Base-by-base conservation (phyloP, 768 basidiomycete species). In the Tricholoma sp. region DNA sequence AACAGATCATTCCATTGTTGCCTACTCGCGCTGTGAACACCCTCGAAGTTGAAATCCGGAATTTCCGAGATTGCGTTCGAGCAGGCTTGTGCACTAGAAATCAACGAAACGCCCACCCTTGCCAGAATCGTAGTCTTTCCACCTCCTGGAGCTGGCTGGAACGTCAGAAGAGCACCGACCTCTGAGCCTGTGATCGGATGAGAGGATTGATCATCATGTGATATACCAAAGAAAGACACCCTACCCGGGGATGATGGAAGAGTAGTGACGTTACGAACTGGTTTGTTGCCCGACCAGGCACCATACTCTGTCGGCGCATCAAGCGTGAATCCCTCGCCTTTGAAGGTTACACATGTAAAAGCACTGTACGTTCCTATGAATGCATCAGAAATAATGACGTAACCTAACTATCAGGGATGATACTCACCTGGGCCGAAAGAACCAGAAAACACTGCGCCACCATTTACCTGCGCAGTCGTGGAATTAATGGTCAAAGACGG, bases 51-150 rank as follows among this genome's bases (percentile, higher is more conserved):
- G 60, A 78, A 84, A 55, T 77, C 70, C 0, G 80, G 79, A 6
- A 87, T 82, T 62, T 87, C 85, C 44, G 76, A 72, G 58, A 83
- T 79, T 2, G 84, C 84, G 58, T 83, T 85, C 2, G 70, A 60
- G 61, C 84, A 87, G 0, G 85, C 85, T 60, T 85, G 84, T 1
- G 74, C 74, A 18, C 73, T 71, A 4, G 84, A 86, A 52, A 86
- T 80, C 59, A 86, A 77, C 0, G 84, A 85, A 6, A 87, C 77
- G n/a, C 85, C 84, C 3, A 81, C 77, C n/a, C 84, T 80, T 1
- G 74, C 82, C 18, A 84, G 71, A 56, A 87, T 80, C 1, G 75
- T 70, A 0, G 79, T 80, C 8, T 63, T 57, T 10, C 57, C 51
- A n/a, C 52, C 52, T 3, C 52, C 54, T 0, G 77, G 74, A 20